Evolutionary conservation across 169 alveolate genomes (phyloP).

Genomic region (Cystoisospora suis): DNA sequence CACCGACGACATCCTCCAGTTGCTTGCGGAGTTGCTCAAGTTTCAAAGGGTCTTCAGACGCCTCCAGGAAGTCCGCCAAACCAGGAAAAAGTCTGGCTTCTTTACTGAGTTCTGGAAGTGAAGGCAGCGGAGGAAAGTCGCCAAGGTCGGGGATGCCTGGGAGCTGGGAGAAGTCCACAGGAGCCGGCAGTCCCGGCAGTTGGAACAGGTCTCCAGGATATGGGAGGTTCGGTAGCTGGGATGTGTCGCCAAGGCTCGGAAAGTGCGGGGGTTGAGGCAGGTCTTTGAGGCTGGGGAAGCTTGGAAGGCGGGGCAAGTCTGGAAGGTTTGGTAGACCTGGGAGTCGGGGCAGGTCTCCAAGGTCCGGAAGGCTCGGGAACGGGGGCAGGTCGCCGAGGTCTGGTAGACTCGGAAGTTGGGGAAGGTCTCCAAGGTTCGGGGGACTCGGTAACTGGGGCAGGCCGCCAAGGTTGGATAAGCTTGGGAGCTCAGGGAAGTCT

Average conservation of each 20-base stretch:
- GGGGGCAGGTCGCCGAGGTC: conserved; percentile 2
- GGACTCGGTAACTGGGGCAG: not conserved
- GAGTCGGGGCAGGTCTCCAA: not conserved
- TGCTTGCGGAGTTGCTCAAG: not conserved
- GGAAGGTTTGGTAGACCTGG: not conserved
- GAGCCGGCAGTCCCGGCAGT: not conserved
- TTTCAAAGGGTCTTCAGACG: not conserved
- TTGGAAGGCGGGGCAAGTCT: not conserved
- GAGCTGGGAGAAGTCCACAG: not conserved
- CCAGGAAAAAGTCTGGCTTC: not conserved
- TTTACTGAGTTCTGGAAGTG: not conserved
- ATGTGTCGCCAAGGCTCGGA: not conserved
- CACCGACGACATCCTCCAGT: not conserved
- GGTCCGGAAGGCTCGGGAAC: not conserved
- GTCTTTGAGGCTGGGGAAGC: not conserved
- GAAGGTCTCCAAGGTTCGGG: not conserved
- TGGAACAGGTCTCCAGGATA: not conserved
- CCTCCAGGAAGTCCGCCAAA: not conserved
- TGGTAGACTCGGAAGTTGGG: not conserved
- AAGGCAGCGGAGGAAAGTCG: not conserved
- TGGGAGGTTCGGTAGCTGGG: not conserved
- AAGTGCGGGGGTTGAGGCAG: no score
- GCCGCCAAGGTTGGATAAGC: not conserved
- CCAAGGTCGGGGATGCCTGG: not conserved
- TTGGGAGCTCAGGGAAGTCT: not conserved